A percentile compares a stretch with the other conserved stretches of the same genome.
These are phyloP conservation scores for Kernera saxatilis DNA, from an alignment of 345 rosid genomes.

Conservation along the genomic window DNA sequence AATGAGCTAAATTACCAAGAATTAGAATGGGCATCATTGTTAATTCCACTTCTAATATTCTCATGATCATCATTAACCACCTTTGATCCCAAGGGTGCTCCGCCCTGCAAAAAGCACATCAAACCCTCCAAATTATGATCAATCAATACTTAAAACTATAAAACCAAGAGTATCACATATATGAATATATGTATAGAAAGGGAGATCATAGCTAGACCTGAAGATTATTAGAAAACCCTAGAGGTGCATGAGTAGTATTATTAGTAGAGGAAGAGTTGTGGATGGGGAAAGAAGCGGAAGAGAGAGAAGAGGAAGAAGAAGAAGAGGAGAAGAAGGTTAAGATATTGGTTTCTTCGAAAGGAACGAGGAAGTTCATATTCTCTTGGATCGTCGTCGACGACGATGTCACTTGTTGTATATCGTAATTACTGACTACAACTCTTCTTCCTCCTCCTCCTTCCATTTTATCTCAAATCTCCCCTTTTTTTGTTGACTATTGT, in stretches of 20 bases:
- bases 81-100: slow-evolving; percentile 29
- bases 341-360: slow-evolving; percentile 69
- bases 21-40: slow-evolving; percentile 26
- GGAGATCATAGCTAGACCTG: slow-evolving; percentile 33
- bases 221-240: slow-evolving; percentile 39
- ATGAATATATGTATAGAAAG: neutral
- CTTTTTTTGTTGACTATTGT: slow-evolving; percentile 14
- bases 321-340: slow-evolving; percentile 65
- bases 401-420: slow-evolving; percentile 57
- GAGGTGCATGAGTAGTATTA: slow-evolving; percentile 26
- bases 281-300: slow-evolving; percentile 31
- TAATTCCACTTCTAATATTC: slow-evolving; percentile 11
- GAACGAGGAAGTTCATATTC: slow-evolving; percentile 60
- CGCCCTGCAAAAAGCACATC: slow-evolving; percentile 19
- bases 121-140: neutral
- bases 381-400: slow-evolving; percentile 55
- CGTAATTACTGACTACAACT: slow-evolving; percentile 42
- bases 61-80: slow-evolving; percentile 25
- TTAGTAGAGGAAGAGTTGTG: slow-evolving; percentile 25
- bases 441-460: slow-evolving; percentile 46
- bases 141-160: neutral
- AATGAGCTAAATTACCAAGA: slow-evolving; percentile 24
- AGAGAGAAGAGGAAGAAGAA: slow-evolving; percentile 35
- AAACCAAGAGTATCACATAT: neutral
- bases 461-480: slow-evolving; percentile 26